Evolutionary conservation across 192 early-diverging fungal species (phyloP).

Genomic region (Entophlyctis luteolus): DNA sequence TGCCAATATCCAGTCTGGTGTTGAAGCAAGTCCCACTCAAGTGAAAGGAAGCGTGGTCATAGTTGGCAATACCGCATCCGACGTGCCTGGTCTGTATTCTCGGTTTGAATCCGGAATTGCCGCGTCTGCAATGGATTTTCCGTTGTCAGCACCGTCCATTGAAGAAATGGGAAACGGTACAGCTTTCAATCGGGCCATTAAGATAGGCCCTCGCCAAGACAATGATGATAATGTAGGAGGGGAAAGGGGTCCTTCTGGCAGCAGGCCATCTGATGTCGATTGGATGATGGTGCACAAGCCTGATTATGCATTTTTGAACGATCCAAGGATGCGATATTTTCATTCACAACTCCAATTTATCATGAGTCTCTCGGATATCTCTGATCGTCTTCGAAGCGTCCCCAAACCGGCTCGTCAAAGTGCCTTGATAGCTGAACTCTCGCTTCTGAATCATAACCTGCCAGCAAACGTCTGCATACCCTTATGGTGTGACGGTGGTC

Average conservation of each 20-base stretch:
- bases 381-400: slow-evolving; percentile 81
- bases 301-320: slow-evolving; percentile 7
- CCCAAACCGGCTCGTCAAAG: slow-evolving; percentile 80
- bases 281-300: slow-evolving; percentile 25
- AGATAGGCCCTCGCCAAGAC: neutral
- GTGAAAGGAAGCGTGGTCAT: slow-evolving; percentile 24
- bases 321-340: slow-evolving; percentile 62
- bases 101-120: too few species aligned
- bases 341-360: slow-evolving; percentile 90
- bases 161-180: slow-evolving; percentile 23
- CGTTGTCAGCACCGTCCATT: slow-evolving; percentile 12
- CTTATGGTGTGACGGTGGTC: slow-evolving; percentile 76
- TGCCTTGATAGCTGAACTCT: slow-evolving; percentile 84
- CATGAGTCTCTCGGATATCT: slow-evolving; percentile 84
- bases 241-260: neutral
- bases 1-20: neutral
- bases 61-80: slow-evolving; percentile 1
- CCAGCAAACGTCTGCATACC: slow-evolving; percentile 91
- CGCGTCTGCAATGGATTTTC: slow-evolving; percentile 1
- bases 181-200: slow-evolving; percentile 13
- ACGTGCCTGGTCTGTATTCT: too few species aligned
- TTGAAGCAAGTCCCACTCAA: too few species aligned
- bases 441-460: slow-evolving; percentile 88
- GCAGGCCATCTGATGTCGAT: slow-evolving; percentile 18
- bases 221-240: neutral